phyloP scores from a whole-genome alignment of 2,329 filamentous ascomycete genomes.

The Ampelomyces quisqualis region DNA sequence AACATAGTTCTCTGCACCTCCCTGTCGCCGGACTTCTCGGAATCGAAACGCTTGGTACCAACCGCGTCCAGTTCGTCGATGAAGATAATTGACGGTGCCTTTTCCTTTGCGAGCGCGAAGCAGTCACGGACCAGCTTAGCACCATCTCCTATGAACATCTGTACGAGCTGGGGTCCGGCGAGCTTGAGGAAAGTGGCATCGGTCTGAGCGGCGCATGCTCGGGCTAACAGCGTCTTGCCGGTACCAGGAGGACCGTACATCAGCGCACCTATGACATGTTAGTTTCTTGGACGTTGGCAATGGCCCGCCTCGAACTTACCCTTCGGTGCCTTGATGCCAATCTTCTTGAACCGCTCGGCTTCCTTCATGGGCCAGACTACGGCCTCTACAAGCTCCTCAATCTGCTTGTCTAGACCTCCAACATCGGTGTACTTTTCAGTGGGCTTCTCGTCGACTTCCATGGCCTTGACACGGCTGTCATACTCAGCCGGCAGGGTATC shows the following conservation, averaged over 20 bases:
- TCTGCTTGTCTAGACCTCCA: conserved; percentile 96
- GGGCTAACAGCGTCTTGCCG: conserved; percentile 86
- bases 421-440: conserved; percentile 99
- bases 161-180: conserved; percentile 92
- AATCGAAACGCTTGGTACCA: conserved; percentile 99
- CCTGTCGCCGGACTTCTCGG: conserved; percentile 94
- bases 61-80: conserved; percentile 98
- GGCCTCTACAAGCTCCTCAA: conserved; percentile 96
- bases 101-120: conserved; percentile 97
- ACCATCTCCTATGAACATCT: conserved; percentile 99
- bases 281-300: conserved; percentile 4
- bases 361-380: conserved; percentile 99
- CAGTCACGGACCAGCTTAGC: conserved; percentile 97
- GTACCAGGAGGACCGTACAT: conserved; percentile 97
- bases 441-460: conserved; percentile 99
- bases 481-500: conserved; percentile 98
- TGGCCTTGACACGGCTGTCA: conserved; percentile 97
- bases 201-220: conserved; percentile 95
- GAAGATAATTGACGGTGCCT: conserved; percentile 98
- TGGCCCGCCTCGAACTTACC: conserved; percentile 59
- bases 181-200: conserved; percentile 99
- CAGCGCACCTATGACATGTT: conserved; percentile 64
- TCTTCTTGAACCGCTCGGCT: conserved; percentile 98
- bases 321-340: conserved; percentile 98
- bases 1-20: conserved; percentile 99